Evolutionary conservation across 805 yeast genomes (phyloP), one percentile per base, ranked within the genome.

Genomic region (Candida dendrica): DNA sequence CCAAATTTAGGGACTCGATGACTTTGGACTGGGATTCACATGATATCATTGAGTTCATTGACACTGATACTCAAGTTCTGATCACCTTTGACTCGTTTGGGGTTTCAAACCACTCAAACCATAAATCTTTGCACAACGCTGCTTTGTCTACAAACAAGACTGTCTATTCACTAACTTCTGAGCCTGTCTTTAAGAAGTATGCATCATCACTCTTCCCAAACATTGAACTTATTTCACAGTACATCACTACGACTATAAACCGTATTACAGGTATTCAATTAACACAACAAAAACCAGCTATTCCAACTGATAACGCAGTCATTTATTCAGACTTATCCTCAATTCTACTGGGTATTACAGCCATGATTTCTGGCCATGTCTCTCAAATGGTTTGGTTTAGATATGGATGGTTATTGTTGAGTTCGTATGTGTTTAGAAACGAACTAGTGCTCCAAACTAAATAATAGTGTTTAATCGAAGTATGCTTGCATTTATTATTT

Each of bases 381-480:
- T 79, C 95, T 2, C 98, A 93, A 60, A 85, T 93, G 85, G 90
- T 84, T 8, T 91, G 97, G 97, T 93, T 83, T 60, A 72, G 98
- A 50, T 85, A 84, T 66, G 81, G 88, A 1, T 93, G 97, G 96
- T 68, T 93, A 56, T 44, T 75, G 6, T 61, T 81, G 14, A 83
- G 95, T 45, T 70, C 90, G 47, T 91, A 88, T 62, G 75, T 86
- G 69, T 79, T 81, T 35, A 74, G 75, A 40, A 90, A 91, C 61
- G 89, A 85, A 53, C 66, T 86, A 48, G 64, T 69, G 33, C 43
- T 48, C 20, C 53, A 40, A 18, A 27, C 30, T 11, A 27, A 27
- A n/a, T n/a, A n/a, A n/a, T n/a, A n/a, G n/a, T n/a, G n/a, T n/a
- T n/a, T n/a, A n/a, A n/a, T n/a, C n/a, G n/a, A n/a, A n/a, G n/a